phyloP scores from a whole-genome alignment of 139 green algal species.

The Closterium sp. region DNA sequence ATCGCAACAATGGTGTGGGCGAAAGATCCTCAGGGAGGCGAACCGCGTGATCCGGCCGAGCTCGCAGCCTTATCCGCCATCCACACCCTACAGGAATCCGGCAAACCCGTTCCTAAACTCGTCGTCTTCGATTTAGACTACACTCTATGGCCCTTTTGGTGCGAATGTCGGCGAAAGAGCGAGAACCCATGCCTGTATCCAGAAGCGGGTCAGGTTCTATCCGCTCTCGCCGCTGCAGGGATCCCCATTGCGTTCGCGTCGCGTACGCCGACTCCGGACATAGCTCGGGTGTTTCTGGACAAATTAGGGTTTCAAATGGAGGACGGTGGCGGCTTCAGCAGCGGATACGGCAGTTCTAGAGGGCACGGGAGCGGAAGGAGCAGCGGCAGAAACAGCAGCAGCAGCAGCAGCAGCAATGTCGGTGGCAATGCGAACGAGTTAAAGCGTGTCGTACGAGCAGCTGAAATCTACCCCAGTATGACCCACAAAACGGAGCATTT shows the following conservation, averaged over 20 bases:
- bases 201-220: slow-evolving; percentile 24
- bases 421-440: background rate
- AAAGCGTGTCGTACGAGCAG: background rate
- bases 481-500: slow-evolving; percentile 53
- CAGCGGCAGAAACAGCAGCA: background rate
- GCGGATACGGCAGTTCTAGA: background rate
- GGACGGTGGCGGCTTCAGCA: background rate
- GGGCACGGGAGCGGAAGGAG: background rate
- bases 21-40: background rate
- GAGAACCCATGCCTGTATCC: slow-evolving; percentile 20
- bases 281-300: slow-evolving; percentile 39
- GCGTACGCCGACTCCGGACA: slow-evolving; percentile 43
- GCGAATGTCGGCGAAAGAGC: slow-evolving; percentile 6
- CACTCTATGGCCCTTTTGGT: slow-evolving; percentile 46
- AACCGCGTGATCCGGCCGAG: background rate
- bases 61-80: background rate
- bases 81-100: background rate
- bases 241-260: slow-evolving; percentile 37
- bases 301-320: slow-evolving; percentile 23
- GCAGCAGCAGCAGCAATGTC: background rate
- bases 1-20: background rate
- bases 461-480: slow-evolving; percentile 42
- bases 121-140: slow-evolving; percentile 50
- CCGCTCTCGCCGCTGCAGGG: slow-evolving; percentile 18
- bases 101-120: slow-evolving; percentile 16